phyloP scores from a whole-genome alignment of 2,329 filamentous ascomycete species.

The Hypoxylon sp. region DNA sequence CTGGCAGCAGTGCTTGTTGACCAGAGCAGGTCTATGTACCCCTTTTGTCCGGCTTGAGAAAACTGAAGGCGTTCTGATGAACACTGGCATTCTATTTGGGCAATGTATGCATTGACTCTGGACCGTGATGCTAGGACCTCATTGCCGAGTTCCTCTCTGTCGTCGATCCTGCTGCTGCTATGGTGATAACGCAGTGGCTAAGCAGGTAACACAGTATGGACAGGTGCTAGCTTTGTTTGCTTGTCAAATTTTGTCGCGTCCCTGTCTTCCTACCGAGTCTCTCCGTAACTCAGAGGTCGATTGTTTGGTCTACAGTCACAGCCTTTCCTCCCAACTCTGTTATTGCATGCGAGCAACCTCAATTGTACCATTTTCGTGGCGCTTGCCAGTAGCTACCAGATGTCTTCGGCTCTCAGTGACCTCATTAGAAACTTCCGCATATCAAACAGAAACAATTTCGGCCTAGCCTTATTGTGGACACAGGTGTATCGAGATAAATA shows the following conservation, averaged over 20 bases:
- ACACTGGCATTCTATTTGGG: neutral
- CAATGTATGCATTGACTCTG: neutral
- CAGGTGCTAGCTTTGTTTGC: conserved; percentile 12
- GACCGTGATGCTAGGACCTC: neutral
- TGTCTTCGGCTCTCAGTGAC: conserved; percentile 1
- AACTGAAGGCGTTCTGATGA: neutral
- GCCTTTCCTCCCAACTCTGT: neutral
- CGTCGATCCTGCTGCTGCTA: conserved; percentile 3
- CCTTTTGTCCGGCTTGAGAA: neutral
- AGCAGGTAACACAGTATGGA: conserved; percentile 16
- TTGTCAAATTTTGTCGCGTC: conserved; percentile 5
- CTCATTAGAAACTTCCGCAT: neutral
- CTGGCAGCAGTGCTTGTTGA: neutral
- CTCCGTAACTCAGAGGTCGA: neutral
- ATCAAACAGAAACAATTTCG: neutral
- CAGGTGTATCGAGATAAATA: neutral
- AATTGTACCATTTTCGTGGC: neutral
- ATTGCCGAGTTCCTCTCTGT: neutral
- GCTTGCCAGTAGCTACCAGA: neutral
- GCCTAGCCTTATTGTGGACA: neutral
- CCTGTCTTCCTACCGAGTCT: neutral
- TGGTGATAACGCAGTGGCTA: neutral
- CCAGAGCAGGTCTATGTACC: neutral
- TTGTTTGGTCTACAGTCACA: neutral
- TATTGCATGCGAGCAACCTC: neutral